Evolutionary conservation across 177 flowering plant species (phyloP), one percentile per base, ranked within the genome.

Genomic region (Telopea speciosissima): DNA sequence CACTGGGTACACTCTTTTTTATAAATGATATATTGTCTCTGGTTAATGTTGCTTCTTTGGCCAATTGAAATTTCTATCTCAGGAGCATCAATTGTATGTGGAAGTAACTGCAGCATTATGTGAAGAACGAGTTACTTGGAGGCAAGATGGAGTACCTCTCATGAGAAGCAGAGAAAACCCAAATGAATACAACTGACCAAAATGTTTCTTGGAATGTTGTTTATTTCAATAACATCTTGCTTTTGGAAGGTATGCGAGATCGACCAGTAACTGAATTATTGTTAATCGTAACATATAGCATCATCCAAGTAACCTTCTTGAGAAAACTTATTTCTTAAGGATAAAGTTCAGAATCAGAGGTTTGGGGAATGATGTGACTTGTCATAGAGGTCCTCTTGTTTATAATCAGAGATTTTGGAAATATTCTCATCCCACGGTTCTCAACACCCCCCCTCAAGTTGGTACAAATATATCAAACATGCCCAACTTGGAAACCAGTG

Each of bases 91-190:
- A 14, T 56, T 91, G 63, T 93, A 91, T 70, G 92, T 86, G 42
- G 90, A 93, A 68, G 96, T 83, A 44, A 76, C 74, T 19, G 68
- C 82, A 52, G 96, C 97, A 31, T 71, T 91, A 69, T 93, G 97
- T 45, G 94, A 91, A 77, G 98, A 87, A 17, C 82, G 89, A 36
- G 80, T 91, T 58, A 72, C 83, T 63, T 93, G 92, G 97, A 84
- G 97, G 72, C 84, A 87, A 65, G 97, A 91, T 68, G 93, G 96
- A 49, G 96, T 91, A 33, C 98, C 96, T 75, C 77, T 89, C 70
- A 93, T 93, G 31, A 90, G 60, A 65, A 85, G 83, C 80, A 84
- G 79, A 78, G 91, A 81, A 73, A 73, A 89, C 33, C 89, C 91
- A 3, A 69, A 83, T 8, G 68, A 77, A 0, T 88, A 70, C 76